Evolutionary conservation across 1,284 basidiomycete genomes (phyloP), one percentile per base, ranked within the genome.

Genomic region (Athelia sp.): DNA sequence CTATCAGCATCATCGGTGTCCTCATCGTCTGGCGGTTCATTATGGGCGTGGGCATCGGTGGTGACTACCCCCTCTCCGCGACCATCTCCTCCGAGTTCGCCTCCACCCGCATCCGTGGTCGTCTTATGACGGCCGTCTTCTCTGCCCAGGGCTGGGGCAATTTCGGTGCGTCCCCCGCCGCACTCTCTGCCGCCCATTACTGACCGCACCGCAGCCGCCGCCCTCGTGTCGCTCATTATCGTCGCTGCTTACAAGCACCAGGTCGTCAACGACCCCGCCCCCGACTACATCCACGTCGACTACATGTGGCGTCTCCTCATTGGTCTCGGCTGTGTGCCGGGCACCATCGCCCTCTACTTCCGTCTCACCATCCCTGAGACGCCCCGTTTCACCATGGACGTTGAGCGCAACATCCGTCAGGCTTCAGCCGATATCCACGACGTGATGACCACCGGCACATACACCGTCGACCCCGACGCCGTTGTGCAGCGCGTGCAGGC

Each of bases 381-480:
- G 0, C 81, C 90, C 32, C 87, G 90, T 57, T 95, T 89, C 76
- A 93, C 90, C 52, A 90, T 93, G 83, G 90, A 93, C 70, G 81
- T 93, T 57, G 88, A 93, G 70, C 82, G 88, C 52, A 90, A 93
- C 68, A 76, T 92, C 54, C 73, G 79, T 58, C 84, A 87, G 61
- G 88, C 88, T 10, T 60, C 79, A 13, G 69, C 76, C 48, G 87
- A 90, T 62, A 84, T 87, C 55, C 72, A 79, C 52, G 76, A 77
- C 34, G 82, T 88, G 60, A 66, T 91, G 47, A 71, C 74, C 38
- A 74, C 71, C n/a, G 73, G 74, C n/a, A 66, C 63, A 6, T 79
- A 71, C 64, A 66, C 68, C 15, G 68, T 73, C 48, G 80, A 88
- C 59, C 74, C 76, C 11, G 80, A 83, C 55, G 74, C 76, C 14